phyloP scores from a whole-genome alignment of 169 alveolate genomes.

The Cryptosporidium meleagridis region DNA sequence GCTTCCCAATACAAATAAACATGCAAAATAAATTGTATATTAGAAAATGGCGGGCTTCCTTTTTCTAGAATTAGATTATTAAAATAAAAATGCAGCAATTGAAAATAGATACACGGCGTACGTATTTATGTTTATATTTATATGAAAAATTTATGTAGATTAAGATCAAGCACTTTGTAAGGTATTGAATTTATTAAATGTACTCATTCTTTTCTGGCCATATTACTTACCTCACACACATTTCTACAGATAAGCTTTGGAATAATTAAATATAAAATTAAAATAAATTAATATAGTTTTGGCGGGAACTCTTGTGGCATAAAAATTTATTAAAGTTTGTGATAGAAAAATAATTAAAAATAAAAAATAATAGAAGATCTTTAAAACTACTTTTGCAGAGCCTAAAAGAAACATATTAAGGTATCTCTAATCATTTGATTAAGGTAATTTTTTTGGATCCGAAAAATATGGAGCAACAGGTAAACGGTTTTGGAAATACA shows the following conservation, averaged over 20 bases:
- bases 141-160: no score
- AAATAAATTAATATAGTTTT: no score
- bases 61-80: background rate
- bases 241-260: background rate
- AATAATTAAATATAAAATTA: no score
- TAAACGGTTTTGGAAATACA: slow-evolving; percentile 1
- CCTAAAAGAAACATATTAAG: background rate
- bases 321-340: no score
- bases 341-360: no score
- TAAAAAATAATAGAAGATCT: background rate
- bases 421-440: background rate
- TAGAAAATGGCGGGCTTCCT: background rate
- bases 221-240: background rate
- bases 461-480: background rate
- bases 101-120: no score
- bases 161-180: background rate
- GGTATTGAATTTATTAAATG: background rate
- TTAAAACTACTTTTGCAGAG: background rate
- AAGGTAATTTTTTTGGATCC: background rate
- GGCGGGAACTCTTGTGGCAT: background rate
- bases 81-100: no score
- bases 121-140: no score
- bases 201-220: background rate
- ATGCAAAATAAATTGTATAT: background rate
- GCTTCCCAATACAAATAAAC: background rate